A percentile compares a stretch with the other conserved stretches of the same genome.
Evolutionary conservation across 768 basidiomycete genomes (phyloP).

Genomic region (Suillus decipiens): DNA sequence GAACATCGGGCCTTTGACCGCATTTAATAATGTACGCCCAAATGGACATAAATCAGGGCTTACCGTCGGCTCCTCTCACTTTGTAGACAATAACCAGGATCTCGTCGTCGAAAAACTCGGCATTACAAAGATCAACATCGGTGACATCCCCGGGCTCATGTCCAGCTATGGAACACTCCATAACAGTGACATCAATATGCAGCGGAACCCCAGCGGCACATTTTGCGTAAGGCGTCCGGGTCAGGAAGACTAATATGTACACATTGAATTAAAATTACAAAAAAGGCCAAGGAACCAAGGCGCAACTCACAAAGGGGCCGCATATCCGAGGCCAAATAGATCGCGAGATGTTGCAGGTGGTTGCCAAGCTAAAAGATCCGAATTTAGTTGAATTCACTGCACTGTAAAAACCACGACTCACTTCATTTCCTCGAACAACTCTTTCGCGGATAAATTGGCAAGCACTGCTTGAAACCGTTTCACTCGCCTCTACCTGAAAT

Average conservation of each 20-base stretch:
- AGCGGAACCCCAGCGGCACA: constrained; percentile 39
- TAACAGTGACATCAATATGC: constrained; percentile 47
- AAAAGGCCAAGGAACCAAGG: constrained; percentile 22
- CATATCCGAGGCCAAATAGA: constrained; percentile 43
- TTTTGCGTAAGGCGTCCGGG: constrained; percentile 51
- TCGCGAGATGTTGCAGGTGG: constrained; percentile 54
- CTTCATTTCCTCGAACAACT: constrained; percentile 53
- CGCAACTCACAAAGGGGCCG: constrained; percentile 48
- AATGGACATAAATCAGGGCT: constrained; percentile 18
- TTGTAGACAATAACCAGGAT: constrained; percentile 65
- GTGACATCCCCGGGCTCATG: constrained; percentile 33
- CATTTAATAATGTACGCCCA: constrained; percentile 23
- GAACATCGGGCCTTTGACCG: constrained; percentile 52
- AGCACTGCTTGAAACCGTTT: constrained; percentile 29
- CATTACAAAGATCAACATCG: constrained; percentile 59
- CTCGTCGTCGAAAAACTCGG: constrained; percentile 81
- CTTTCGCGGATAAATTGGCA: constrained; percentile 54
- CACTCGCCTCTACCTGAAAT: constrained; percentile 35
- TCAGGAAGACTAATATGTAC: constrained; percentile 55
- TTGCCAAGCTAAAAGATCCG: constrained; percentile 40
- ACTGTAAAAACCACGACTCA: constrained; percentile 33
- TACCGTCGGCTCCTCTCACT: constrained; percentile 48
- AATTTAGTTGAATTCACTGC: constrained; percentile 29
- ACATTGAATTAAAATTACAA: constrained; percentile 34
- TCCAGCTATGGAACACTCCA: constrained; percentile 47